Evolutionary conservation across 768 basidiomycete species (phyloP).

Genomic region (Cyclocybe aegerita): DNA sequence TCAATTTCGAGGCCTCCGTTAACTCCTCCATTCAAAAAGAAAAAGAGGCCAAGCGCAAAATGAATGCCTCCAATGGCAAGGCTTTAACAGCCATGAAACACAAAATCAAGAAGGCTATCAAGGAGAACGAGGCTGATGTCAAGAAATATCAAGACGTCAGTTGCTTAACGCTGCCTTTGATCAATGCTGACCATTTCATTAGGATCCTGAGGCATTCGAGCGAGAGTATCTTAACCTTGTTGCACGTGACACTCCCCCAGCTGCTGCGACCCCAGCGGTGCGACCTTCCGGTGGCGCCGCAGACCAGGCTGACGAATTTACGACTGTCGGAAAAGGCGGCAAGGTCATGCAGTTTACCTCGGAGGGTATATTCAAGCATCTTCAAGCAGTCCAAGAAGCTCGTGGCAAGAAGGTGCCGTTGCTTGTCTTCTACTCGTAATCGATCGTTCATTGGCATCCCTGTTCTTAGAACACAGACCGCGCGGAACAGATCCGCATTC

Average conservation of each 20-base stretch:
- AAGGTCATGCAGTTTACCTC: constrained; percentile 79
- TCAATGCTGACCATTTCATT: not conserved
- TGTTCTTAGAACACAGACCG: constrained; percentile 89
- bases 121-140: constrained; percentile 84
- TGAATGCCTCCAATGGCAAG: constrained; percentile 92
- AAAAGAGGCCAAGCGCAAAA: constrained; percentile 93
- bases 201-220: constrained; percentile 92
- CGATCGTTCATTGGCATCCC: constrained; percentile 5
- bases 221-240: constrained; percentile 63
- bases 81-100: constrained; percentile 98
- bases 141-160: constrained; percentile 78
- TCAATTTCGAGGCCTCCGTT: constrained; percentile 74
- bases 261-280: constrained; percentile 33
- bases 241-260: constrained; percentile 40
- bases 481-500: constrained; percentile 87
- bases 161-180: not conserved
- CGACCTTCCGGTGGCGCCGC: constrained; percentile 36
- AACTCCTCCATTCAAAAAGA: constrained; percentile 77
- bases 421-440: not conserved
- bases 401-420: constrained; percentile 89
- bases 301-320: constrained; percentile 72
- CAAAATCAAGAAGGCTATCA: constrained; percentile 87
- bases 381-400: constrained; percentile 89
- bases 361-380: constrained; percentile 88
- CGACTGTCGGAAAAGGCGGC: constrained; percentile 89